These are phyloP conservation scores for Naematelia encephala DNA, from an alignment of 768 basidiomycete genomes.

Conservation along the genomic window DNA sequence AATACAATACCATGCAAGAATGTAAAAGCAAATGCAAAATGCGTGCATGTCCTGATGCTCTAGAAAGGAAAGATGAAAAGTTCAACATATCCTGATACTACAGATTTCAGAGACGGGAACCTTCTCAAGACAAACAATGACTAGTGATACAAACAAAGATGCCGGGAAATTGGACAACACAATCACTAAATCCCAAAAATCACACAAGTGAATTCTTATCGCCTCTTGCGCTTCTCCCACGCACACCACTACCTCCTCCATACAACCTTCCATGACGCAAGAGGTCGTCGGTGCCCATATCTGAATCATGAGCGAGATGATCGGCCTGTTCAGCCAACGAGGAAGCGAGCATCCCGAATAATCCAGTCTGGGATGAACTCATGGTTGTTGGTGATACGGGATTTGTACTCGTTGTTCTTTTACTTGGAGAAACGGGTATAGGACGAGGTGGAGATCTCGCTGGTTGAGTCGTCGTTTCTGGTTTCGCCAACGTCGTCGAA, in stretches of 20 bases:
- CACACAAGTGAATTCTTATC: not conserved
- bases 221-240: not conserved
- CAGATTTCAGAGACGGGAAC: no score
- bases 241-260: not conserved
- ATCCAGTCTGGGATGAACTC: not conserved
- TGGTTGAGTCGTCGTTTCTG: not conserved
- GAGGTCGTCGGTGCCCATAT: constrained; percentile 2
- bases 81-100: no score
- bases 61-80: no score
- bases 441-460: not conserved
- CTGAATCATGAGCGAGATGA: not conserved
- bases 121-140: no score
- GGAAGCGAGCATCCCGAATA: constrained; percentile 1
- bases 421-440: not conserved
- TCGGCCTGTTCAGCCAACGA: not conserved
- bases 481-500: not conserved
- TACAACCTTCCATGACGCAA: not conserved
- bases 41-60: not conserved
- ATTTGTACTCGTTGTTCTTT: not conserved
- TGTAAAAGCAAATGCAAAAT: no score
- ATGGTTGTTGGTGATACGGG: constrained; percentile 1
- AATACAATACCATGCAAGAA: no score
- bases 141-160: no score
- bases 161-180: no score
- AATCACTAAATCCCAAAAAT: no score